Evolutionary conservation across 2,329 filamentous ascomycete species (phyloP), one percentile per base, ranked within the genome.

Genomic region (Ophiostoma himal-ulmi): DNA sequence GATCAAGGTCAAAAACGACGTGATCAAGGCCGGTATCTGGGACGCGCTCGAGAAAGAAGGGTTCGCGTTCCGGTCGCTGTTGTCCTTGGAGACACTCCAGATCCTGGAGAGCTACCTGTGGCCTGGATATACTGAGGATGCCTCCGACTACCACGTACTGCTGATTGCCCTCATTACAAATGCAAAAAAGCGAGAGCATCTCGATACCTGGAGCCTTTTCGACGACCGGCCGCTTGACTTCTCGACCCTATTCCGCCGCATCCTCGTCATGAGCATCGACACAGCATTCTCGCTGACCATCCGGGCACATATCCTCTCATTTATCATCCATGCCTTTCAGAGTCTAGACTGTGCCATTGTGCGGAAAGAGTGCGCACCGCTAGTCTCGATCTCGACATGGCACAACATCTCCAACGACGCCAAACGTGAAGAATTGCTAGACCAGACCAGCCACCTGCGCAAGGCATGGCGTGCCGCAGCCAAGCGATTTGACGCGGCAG

Each of bases 321-420:
- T 98, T 79, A 85, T 98, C 73, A 96, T 96, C 68, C 88, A 90
- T 74, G 92, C 94, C 48, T 99, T 97, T 78, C 94, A 98, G 79
- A 97, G 93, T 66, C 84, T 99, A 41, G 96, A 99, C 78, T 94
- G 89, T 77, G 86, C 87, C 52, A 86, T 96, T 70, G 91, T 99
- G 68, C 89, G 95, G 73, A 98, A 97, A 79, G 95, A 99, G 82
- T 98, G 95, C 79, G 95, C 94, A 7, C 93, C 96, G 1, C 83
- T 99, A 68, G 94, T 99, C 26, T 95, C 93, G 14, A 97, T 99
- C 75, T 90, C 92, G 0, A 93, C 95, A 75, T 99, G 95, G 95
- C 92, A 98, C 76, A 96, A 97, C 77, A 82, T 99, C 52, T 91
- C 92, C 39, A 91, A 86, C 70, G 93, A 96, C 44, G 84, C 86